Base-by-base conservation (phyloP, 768 basidiomycete genomes). In the Dioszegia aurantiaca region DNA sequence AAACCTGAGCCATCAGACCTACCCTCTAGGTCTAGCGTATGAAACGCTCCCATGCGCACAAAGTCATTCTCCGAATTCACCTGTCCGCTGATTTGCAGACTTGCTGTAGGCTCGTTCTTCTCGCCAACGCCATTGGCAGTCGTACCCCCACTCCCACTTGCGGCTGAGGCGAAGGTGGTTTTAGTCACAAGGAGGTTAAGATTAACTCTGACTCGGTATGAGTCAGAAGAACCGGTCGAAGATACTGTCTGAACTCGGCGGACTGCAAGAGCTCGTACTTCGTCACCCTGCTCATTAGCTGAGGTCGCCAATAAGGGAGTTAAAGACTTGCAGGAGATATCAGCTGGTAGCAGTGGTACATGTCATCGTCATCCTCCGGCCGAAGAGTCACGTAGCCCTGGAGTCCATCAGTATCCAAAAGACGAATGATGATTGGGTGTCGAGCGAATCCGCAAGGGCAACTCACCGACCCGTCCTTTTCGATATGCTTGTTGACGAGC, bases 311-410 rank as follows among this genome's bases (percentile, higher is more conserved):
- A 19, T 19, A 23, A 16, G 33, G 26, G 1, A 40, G 58, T 8
- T 21, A 2, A 26, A 26, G n/a, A 58, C 81, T 49, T 44, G 83
- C 83, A 75, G 87, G 81, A 64, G 89, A 84, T 55, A 99, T 95
- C 56, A 99, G 81, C 79, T 99, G 98, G 78, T 98, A 99, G 27
- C 97, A 81, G 81, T 99, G 95, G 93, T 94, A 99, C 88, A 99
- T 95, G 77, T 99, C 95, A 78, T 99, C 95, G 69, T 97, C 91
- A 67, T 98, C 93, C 76, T 99, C 92, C 4, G 94, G 93, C 46
- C 90, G 85, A 43, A 97, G 81, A n/a, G 85, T 90, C 61, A 95
- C 88, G 83, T 92, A 84, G 17, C 94, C 94, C 90, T 93, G 69
- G 6, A 21, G 19, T 8, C 9, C 14, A 21, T 42, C 40, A 23